phyloP scores from a whole-genome alignment of 805 yeast genomes.

The Candida schatavii region DNA sequence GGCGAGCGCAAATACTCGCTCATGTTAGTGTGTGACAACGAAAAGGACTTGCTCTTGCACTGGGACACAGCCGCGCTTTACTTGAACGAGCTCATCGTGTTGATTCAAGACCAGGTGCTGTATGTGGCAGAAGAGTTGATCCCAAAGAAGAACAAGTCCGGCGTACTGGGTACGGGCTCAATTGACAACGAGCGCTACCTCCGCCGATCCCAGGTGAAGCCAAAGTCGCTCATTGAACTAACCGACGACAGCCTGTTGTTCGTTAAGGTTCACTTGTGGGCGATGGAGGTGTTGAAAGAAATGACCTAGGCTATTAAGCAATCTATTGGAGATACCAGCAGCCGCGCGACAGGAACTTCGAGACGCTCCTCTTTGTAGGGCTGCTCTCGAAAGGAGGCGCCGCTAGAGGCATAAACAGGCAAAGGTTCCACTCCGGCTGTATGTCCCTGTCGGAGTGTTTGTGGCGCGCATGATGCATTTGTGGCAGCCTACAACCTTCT shows the following conservation, averaged over 20 bases:
- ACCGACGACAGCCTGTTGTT: constrained; percentile 53
- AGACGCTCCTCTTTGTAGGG: too few species aligned
- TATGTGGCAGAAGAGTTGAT: constrained; percentile 9
- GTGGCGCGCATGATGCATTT: too few species aligned
- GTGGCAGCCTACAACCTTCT: too few species aligned
- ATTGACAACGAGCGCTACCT: constrained; percentile 50
- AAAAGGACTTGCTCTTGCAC: constrained; percentile 46
- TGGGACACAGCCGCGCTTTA: constrained; percentile 51
- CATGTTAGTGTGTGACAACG: constrained; percentile 56
- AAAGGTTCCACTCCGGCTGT: too few species aligned
- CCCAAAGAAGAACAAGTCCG: constrained; percentile 20
- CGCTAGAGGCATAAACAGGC: too few species aligned
- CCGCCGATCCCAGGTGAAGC: constrained; percentile 54
- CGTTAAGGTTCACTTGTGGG: constrained; percentile 64
- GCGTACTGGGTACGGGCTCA: constrained; percentile 6
- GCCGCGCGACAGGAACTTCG: too few species aligned
- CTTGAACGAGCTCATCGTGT: constrained; percentile 21
- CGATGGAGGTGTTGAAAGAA: constrained; percentile 46
- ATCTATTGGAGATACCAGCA: not conserved
- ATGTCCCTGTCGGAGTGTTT: too few species aligned
- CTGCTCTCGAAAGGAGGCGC: too few species aligned
- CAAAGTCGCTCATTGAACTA: constrained; percentile 53
- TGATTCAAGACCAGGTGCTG: constrained; percentile 27
- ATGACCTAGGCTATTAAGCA: too few species aligned
- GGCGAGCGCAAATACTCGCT: constrained; percentile 67